Conservation (phyloP, 345 rosid genomes). For the Jatropha curcas region DNA sequence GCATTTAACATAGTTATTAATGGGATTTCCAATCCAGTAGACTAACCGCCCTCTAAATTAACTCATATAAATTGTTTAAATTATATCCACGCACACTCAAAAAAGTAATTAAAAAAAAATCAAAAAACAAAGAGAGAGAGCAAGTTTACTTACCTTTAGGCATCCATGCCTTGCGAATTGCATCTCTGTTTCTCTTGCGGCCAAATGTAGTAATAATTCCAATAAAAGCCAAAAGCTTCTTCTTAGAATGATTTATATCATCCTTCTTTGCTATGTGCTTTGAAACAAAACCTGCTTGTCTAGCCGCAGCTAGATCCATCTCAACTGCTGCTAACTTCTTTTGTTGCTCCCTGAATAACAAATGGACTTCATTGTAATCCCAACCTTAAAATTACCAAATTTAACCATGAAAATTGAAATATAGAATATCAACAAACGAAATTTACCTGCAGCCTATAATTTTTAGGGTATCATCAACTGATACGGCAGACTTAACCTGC, state of each 20-base stretch:
- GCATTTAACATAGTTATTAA: background rate
- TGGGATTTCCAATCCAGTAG: background rate
- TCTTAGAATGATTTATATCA: constrained; percentile 41
- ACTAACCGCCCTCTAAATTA: background rate
- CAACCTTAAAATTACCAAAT: background rate
- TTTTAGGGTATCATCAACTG: constrained; percentile 89
- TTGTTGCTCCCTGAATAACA: constrained; percentile 69
- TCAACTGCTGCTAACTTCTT: constrained; percentile 72
- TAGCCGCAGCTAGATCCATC: constrained; percentile 65
- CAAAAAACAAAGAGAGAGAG: background rate
- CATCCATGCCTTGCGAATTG: constrained; percentile 93
- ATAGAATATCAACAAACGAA: background rate
- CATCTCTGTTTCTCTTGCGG: constrained; percentile 73
- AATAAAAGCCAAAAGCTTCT: constrained; percentile 63
- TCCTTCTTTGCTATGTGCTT: constrained; percentile 36
- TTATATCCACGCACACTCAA: background rate
- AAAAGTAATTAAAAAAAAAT: too few species aligned
- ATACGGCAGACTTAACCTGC: constrained; percentile 81
- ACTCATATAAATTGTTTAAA: too few species aligned
- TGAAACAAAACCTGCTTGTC: constrained; percentile 60
- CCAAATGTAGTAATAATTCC: constrained; percentile 78
- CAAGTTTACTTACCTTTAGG: constrained; percentile 39
- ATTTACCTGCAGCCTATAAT: constrained; percentile 83
- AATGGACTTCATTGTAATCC: constrained; percentile 4
- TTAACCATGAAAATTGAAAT: background rate